Base-by-base conservation (phyloP, 2,329 filamentous ascomycete genomes). In the Seiridium cupressi region DNA sequence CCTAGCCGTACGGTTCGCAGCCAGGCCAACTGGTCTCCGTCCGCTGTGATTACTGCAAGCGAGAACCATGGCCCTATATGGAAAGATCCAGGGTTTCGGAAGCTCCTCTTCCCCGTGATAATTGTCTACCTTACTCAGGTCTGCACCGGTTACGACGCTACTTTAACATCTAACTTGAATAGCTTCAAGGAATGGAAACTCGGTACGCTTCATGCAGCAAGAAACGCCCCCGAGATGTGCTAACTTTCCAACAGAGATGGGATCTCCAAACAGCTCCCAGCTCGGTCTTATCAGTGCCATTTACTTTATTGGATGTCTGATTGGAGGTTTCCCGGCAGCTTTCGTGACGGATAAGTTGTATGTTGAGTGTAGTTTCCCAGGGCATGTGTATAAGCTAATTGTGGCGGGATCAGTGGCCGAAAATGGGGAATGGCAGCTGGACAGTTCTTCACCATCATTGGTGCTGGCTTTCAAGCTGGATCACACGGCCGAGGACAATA, bases 41-140 rank as follows among this genome's bases (percentile, higher is more conserved):
- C 49, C 36, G 49, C 26, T 13, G 31, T 53, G 26, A 53, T 53
- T 2, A 34, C 35, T 55, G 51, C 51, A 2, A 40, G 7, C 9
- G 51, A 44, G n/a, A 36, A 44, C n/a, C 51, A 55, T 4, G 31
- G 31, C 7, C 38, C 51, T 3, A 36, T 34, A 36, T 44, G n/a
- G 8, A 2, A 36, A 32, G 51, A 55, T 40, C 31, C 35, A 34
- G 51, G 34, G 0, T 36, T 55, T 0, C 34, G 51, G 51, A 55
- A 55, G 51, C n/a, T 55, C 18, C 32, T 55, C 10, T 55, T 55
- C 51, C 34, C 51, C 10, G 32, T 55, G 18, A 31, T 36, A 34
- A 13, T 59, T 8, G 46, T 59, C 38, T 55, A 59, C 49, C 38
- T 59, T 18, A 59, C 57, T 9, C 57, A 59, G 49, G 57, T 59